Percentiles rank a stretch among this genome's conserved stretches.
These are phyloP conservation scores for Ascomycota sp. DNA, from an alignment of 2,329 filamentous ascomycete genomes.

Conservation along the genomic window DNA sequence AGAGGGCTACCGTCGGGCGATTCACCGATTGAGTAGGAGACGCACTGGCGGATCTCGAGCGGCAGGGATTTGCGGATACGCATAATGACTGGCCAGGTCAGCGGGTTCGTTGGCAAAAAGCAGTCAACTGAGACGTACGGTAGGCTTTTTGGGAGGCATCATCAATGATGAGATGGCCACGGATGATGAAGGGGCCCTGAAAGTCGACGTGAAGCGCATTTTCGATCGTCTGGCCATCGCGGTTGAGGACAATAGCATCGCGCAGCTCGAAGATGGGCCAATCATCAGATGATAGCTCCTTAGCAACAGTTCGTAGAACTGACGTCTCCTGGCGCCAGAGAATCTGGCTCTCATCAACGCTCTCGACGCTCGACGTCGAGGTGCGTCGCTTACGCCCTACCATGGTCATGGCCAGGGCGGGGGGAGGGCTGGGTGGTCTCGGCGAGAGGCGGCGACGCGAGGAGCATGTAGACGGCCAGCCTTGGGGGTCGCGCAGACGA, in stretches of 20 bases:
- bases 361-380: slow-evolving; percentile 25
- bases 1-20: slow-evolving; percentile 27
- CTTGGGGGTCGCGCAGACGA: too few relatives aligned
- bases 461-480: too few relatives aligned
- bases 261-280: slow-evolving; percentile 43
- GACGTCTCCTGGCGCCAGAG: slow-evolving; percentile 15
- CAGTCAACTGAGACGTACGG: slow-evolving; percentile 16
- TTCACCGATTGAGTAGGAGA: slow-evolving; percentile 31
- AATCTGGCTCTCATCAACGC: slow-evolving; percentile 16
- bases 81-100: slow-evolving; percentile 11
- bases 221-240: slow-evolving; percentile 30
- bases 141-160: slow-evolving; percentile 15
- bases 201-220: slow-evolving; percentile 41
- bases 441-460: slow-evolving; percentile 1
- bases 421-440: too few relatives aligned
- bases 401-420: slow-evolving; percentile 10
- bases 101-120: background rate
- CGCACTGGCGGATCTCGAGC: slow-evolving; percentile 33
- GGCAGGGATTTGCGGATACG: slow-evolving; percentile 10
- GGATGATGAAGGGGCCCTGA: slow-evolving; percentile 39
- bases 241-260: slow-evolving; percentile 37
- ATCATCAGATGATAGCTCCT: slow-evolving; percentile 18
- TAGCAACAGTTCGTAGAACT: slow-evolving; percentile 10
- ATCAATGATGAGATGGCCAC: slow-evolving; percentile 35
- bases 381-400: slow-evolving; percentile 17